Conservation (phyloP, 192 early-diverging fungal species). For the Entomortierella beljakovae region DNA sequence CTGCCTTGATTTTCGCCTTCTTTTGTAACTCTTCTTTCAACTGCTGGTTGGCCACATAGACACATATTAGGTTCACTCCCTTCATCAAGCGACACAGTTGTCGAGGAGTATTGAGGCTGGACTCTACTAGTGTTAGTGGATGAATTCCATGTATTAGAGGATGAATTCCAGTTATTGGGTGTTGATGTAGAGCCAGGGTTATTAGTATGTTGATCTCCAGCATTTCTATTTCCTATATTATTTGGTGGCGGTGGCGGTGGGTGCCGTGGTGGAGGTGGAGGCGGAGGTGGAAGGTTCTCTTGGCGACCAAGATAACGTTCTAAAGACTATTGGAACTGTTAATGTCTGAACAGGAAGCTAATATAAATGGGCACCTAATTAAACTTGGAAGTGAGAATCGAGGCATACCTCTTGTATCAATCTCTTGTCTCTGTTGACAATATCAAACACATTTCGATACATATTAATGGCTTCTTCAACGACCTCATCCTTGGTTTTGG, state of each 20-base stretch:
- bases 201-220: conserved; percentile 32
- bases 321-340: conserved; percentile 13
- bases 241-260: neutral
- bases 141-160: conserved; percentile 8
- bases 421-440: conserved; percentile 61
- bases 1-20: conserved; percentile 71
- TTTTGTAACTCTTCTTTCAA: conserved; percentile 55
- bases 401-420: conserved; percentile 54
- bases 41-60: conserved; percentile 59
- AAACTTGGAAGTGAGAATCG: conserved; percentile 6
- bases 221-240: conserved; percentile 13
- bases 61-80: neutral
- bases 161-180: conserved; percentile 3
- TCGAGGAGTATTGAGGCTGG: conserved; percentile 18
- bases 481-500: conserved; percentile 73
- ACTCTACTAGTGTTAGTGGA: neutral
- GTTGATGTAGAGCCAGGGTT: conserved; percentile 28
- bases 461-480: conserved; percentile 71
- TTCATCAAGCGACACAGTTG: neutral
- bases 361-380: too few species aligned
- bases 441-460: conserved; percentile 80
- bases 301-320: neutral
- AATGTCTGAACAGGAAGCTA: too few species aligned
- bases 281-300: conserved; percentile 6
- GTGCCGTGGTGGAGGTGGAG: conserved; percentile 1